Percentiles rank a stretch among this genome's conserved stretches.
These are phyloP conservation scores for Claviceps cyperi DNA, from an alignment of 2,329 filamentous ascomycete genomes.

Conservation along the genomic window DNA sequence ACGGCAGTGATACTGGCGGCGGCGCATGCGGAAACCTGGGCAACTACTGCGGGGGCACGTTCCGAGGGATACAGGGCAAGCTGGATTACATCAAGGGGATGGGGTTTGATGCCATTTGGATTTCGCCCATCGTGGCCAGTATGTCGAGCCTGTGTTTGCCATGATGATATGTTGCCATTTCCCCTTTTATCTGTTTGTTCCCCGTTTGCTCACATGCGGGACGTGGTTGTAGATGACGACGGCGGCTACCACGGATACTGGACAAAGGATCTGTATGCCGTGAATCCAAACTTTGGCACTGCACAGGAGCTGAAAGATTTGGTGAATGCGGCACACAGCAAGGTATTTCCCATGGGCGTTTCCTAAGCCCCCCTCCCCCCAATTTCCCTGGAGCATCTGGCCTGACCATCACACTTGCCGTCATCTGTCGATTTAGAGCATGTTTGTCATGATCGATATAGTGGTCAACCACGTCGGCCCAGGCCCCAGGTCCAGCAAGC, in stretches of 20 bases:
- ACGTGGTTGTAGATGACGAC: slow-evolving; percentile 16
- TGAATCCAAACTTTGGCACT: slow-evolving; percentile 47
- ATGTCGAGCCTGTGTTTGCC: slow-evolving; percentile 7
- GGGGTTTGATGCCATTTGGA: slow-evolving; percentile 45
- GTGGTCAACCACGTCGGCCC: slow-evolving; percentile 45
- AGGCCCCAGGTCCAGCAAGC: slow-evolving; percentile 31
- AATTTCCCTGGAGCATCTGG: no score
- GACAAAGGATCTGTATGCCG: slow-evolving; percentile 31
- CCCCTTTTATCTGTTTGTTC: neutral
- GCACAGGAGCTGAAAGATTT: slow-evolving; percentile 43
- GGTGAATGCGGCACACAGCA: slow-evolving; percentile 39
- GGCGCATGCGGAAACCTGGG: slow-evolving; percentile 25
- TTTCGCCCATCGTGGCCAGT: slow-evolving; percentile 40
- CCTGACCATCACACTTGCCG: no score
- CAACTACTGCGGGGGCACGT: slow-evolving; percentile 47
- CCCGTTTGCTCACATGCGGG: no score
- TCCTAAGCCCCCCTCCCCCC: no score
- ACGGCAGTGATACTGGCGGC: slow-evolving; percentile 27
- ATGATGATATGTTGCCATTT: neutral
- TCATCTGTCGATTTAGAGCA: slow-evolving; percentile 10
- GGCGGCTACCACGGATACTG: slow-evolving; percentile 42
- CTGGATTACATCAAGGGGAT: slow-evolving; percentile 50
- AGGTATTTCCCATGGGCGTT: slow-evolving; percentile 19
- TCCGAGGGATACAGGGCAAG: slow-evolving; percentile 39
- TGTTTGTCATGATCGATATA: slow-evolving; percentile 47